Percentiles rank a stretch among this genome's conserved stretches.
Evolutionary conservation across 1,284 basidiomycete species (phyloP).

Genomic region (Termitomyces sp.): DNA sequence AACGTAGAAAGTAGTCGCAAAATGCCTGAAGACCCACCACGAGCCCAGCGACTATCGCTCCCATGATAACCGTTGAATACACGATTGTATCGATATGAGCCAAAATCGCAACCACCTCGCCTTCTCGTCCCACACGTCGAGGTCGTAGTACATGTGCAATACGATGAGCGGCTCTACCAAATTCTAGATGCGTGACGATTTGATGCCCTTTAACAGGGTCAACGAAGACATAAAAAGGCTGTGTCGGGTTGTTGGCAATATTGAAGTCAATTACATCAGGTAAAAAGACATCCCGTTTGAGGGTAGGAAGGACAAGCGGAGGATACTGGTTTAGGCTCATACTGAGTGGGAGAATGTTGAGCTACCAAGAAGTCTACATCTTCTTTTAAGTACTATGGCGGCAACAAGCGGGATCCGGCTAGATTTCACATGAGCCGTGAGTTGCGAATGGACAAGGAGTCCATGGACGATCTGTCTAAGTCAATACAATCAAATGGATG

Average conservation of each 20-base stretch:
- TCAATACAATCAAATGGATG: too few species aligned
- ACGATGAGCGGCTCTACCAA: slow-evolving; percentile 21
- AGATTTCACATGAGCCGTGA: too few species aligned
- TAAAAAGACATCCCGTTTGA: slow-evolving; percentile 15
- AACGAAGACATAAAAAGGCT: slow-evolving; percentile 15
- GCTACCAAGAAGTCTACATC: background rate
- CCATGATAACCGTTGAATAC: slow-evolving; percentile 21
- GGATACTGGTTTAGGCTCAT: background rate
- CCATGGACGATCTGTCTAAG: too few species aligned
- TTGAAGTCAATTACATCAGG: slow-evolving; percentile 18
- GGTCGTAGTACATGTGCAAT: slow-evolving; percentile 20
- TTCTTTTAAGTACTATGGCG: too few species aligned
- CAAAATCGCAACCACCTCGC: slow-evolving; percentile 18
- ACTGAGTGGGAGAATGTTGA: background rate
- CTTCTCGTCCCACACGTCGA: slow-evolving; percentile 14
- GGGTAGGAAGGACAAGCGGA: slow-evolving; percentile 9
- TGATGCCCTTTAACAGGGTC: slow-evolving; percentile 4
- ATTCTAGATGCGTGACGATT: slow-evolving; percentile 21
- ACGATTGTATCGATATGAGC: slow-evolving; percentile 20
- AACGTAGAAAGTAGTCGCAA: background rate
- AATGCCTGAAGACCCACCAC: slow-evolving; percentile 15
- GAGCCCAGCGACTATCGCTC: slow-evolving; percentile 20
- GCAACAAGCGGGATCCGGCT: too few species aligned
- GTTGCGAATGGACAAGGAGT: too few species aligned
- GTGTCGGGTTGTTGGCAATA: slow-evolving; percentile 9